phyloP scores from a whole-genome alignment of 371 early-diverging fungal species.

The Haplosporangium sp. region DNA sequence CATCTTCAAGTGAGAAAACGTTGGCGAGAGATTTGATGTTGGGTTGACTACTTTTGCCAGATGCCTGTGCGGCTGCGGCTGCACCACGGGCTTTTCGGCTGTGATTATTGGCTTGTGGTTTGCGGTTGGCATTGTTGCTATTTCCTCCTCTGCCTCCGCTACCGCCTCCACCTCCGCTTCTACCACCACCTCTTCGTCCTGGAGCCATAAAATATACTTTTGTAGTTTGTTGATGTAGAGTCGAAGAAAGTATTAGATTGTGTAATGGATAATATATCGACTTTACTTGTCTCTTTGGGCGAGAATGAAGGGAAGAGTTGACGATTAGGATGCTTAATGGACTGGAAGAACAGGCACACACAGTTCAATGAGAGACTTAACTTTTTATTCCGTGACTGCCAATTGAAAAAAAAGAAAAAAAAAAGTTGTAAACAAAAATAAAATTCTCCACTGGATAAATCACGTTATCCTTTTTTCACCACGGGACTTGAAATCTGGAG shows the following conservation, averaged over 20 bases:
- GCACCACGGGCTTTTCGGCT: constrained; percentile 40
- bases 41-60: neutral
- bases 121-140: constrained; percentile 15
- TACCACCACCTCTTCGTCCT: constrained; percentile 36
- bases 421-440: constrained; percentile 3
- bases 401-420: constrained; percentile 6
- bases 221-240: neutral
- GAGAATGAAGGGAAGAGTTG: neutral
- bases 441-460: too few species aligned
- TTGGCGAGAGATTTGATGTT: constrained; percentile 37
- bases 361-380: neutral
- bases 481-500: neutral
- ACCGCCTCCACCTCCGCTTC: constrained; percentile 5
- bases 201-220: constrained; percentile 35
- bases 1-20: constrained; percentile 64
- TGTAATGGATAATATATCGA: neutral
- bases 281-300: too few species aligned
- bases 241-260: neutral
- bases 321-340: neutral
- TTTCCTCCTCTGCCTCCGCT: constrained; percentile 1
- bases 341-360: constrained; percentile 9
- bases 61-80: constrained; percentile 18
- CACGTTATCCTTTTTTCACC: too few species aligned
- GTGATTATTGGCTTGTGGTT: constrained; percentile 46
- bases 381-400: constrained; percentile 9